A percentile compares a stretch with the other conserved stretches of the same genome.
These are phyloP conservation scores for Aristolochia californica DNA, from an alignment of 164 flowering plant species.

Conservation along the genomic window DNA sequence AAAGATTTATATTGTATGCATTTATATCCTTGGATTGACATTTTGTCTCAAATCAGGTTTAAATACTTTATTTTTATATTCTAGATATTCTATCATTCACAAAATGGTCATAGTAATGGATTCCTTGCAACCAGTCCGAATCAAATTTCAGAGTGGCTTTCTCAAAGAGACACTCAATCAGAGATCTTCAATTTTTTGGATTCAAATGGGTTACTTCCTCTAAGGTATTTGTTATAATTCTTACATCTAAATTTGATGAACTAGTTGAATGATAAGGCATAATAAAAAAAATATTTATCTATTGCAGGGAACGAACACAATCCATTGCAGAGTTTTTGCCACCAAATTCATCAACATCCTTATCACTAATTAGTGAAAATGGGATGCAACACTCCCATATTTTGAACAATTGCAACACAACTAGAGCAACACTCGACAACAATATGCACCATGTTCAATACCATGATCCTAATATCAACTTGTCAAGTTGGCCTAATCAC, in stretches of 20 bases:
- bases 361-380: neutral
- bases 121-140: neutral
- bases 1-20: neutral
- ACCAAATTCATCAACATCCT: neutral
- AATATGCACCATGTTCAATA: no score
- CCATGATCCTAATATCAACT: no score
- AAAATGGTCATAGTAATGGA: neutral
- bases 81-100: neutral
- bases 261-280: neutral
- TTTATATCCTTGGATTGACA: no score
- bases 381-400: neutral
- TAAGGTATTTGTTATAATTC: neutral
- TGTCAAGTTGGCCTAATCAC: no score
- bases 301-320: neutral
- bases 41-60: no score
- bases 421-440: no score
- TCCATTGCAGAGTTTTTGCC: neutral
- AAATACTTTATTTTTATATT: neutral
- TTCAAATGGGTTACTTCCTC: slow-evolving; percentile 2
- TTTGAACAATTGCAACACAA: no score
- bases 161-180: slow-evolving; percentile 2
- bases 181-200: neutral
- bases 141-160: neutral
- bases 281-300: neutral
- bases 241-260: neutral